Conservation (phyloP, 306 rosid species). For the Fagus sylvatica region DNA sequence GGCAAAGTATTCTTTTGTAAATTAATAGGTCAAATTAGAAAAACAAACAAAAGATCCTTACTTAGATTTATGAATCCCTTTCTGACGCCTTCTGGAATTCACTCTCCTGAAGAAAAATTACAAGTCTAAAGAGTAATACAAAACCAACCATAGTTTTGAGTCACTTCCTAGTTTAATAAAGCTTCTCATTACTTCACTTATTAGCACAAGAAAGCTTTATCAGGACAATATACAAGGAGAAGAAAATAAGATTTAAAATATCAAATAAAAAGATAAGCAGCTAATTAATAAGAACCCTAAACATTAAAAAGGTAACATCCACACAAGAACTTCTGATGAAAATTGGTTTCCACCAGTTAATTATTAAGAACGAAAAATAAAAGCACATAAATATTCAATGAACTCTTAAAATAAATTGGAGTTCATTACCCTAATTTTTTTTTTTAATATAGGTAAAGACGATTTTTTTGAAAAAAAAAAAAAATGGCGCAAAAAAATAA, state of each 20-base stretch:
- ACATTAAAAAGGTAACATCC: background rate
- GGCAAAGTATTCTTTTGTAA: constrained; percentile 24
- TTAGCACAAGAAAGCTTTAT: constrained; percentile 1
- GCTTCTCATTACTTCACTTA: background rate
- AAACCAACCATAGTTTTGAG: background rate
- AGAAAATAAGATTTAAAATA: background rate
- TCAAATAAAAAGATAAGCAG: background rate
- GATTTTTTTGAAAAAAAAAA: no score
- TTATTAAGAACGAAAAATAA: background rate
- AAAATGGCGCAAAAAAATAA: no score
- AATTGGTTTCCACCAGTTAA: background rate
- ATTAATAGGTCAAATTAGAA: constrained; percentile 19
- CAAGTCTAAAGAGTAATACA: no score
- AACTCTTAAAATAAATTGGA: background rate
- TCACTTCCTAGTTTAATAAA: background rate
- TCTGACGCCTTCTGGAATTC: constrained; percentile 90
- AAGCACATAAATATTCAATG: background rate
- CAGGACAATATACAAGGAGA: background rate
- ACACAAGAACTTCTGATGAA: background rate
- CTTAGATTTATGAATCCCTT: constrained; percentile 81
- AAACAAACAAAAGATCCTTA: constrained; percentile 32
- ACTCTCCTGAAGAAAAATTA: constrained; percentile 68
- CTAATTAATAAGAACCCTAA: background rate
- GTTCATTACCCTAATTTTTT: background rate
- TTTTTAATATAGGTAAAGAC: no score